Evolutionary conservation across 140 eudicot species (phyloP), one percentile per base, ranked within the genome.

Genomic region (Ambrosia hybrid): DNA sequence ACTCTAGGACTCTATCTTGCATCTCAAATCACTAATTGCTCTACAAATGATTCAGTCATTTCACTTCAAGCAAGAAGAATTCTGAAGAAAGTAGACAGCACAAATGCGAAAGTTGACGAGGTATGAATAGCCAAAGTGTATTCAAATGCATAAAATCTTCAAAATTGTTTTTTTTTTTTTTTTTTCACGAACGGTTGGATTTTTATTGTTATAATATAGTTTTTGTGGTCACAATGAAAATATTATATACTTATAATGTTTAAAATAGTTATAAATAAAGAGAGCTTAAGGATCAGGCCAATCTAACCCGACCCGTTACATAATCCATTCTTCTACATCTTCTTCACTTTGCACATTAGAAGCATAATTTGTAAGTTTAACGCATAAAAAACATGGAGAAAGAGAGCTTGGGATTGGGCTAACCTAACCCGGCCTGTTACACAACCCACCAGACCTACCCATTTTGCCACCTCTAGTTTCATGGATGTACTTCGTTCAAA

Each of bases 41-140:
- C 83, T 67, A 49, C 75, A 4, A 9, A 69, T 3, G 49, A 53
- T 61, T 67, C 53, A 67, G 33, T 39, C 70, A 73, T 58, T 33
- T 73, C 72, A 3, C 59, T 73, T 67, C 83, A 70, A 59, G 49
- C 66, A 51, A 73, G 79, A 68, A 68, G 72, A 51, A 56, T 53
- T 43, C 58, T 79, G 46, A 60, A 71, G 46, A 73, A 37, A 21
- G 39, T 51, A 21, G 55, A 71, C 21, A 71, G 55, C 72, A 58
- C 41, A 5, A 41, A 65, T 15, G 10, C 64, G 14, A 10, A 33
- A 38, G 12, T 48, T 52, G 60, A 39, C 71, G 57, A 79, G 83
- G 79, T 79, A 79, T 9, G 46, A 46, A 46, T 39, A 3, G 45
- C 7, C 45, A 7, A 5, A 39, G 45, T 39, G 45, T 39, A 46